Evolutionary conservation across 202 grass and related monocot species (phyloP).

Genomic region (Bolboschoenoplectus hybrid): DNA sequence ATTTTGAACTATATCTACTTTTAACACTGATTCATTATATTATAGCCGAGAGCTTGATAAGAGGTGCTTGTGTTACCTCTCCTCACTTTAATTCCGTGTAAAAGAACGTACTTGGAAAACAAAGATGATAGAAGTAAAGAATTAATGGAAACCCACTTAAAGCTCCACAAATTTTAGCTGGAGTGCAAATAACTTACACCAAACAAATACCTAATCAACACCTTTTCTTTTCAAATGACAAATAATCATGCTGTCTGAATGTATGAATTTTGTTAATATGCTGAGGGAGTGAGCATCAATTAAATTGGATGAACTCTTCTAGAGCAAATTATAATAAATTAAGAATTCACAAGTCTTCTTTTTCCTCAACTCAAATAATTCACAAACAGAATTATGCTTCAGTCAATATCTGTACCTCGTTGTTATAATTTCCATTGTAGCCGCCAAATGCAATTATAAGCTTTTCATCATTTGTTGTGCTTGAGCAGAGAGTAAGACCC

Average conservation of each 20-base stretch:
- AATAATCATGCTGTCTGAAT: neutral
- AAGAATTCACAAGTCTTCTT: neutral
- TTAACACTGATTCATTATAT: neutral
- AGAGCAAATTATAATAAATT: slow-evolving; percentile 12
- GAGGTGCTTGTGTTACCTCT: slow-evolving; percentile 9
- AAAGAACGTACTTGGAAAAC: neutral
- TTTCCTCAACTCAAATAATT: neutral
- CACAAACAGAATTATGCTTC: neutral
- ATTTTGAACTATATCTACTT: neutral
- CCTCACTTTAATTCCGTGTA: neutral
- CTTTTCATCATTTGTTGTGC: slow-evolving; percentile 62
- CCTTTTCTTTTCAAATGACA: neutral
- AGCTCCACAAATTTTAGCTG: neutral
- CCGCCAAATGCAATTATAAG: slow-evolving; percentile 82
- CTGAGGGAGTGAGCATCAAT: neutral
- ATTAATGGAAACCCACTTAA: neutral
- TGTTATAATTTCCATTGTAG: slow-evolving; percentile 97
- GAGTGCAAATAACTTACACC: neutral
- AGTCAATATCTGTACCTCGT: slow-evolving; percentile 66
- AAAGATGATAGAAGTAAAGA: neutral
- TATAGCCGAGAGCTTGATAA: neutral
- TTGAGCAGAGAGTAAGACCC: slow-evolving; percentile 85
- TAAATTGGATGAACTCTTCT: neutral
- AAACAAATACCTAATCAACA: neutral
- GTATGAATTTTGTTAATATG: slow-evolving; percentile 1